Base-by-base conservation (phyloP, 208 protist species). In the Acanthamoeba divionensis region DNA sequence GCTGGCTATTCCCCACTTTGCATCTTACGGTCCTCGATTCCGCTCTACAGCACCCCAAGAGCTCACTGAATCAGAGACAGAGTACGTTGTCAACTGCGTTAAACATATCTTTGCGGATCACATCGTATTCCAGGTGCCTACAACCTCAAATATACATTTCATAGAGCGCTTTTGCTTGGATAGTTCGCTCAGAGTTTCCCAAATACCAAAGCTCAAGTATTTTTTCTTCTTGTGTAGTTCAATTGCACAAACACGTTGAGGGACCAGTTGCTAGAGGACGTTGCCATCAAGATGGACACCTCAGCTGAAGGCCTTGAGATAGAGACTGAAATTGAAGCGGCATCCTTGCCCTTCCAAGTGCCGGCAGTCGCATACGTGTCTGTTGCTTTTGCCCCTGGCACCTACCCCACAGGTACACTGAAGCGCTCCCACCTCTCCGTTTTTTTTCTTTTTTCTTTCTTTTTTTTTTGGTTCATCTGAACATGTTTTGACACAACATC, bases 11-110 rank as follows among this genome's bases (percentile, higher is more conserved):
- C 94, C 95, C 13, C 50, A 97, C 57, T 96, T 97, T 79, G 90
- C 95, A 2, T 54, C 48, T 13, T 89, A 94, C 24, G 95, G 95
- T 24, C 55, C 82, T 9, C 50, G 95, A 8, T 95, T 94, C 80
- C 91, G 93, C 31, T 92, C 94, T 57, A 97, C 93, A 38, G 95
- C 97, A 75, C 92, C 94, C 38, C 29, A 96, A 21, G 90, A 94
- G 29, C 93, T 99, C 10, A 99, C 98, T 10, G 98, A 99, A 90
- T 52, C 94, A 0, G 98, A 99, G 92, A 97, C 96, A 65, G 98
- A 99, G 93, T 99, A 99, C 93, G 97, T 98, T 9, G 98, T 99
- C 38, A 93, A 94, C n/a, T 98, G 96, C 85, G 95, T 98, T 89
- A 99, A 98, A 93, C 98, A 99, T 91, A 44, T 96, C 12, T 99